A percentile compares a stretch with the other conserved stretches of the same genome.
These are phyloP conservation scores for Irpex sp. DNA, from an alignment of 1,284 basidiomycete species.

Conservation along the genomic window DNA sequence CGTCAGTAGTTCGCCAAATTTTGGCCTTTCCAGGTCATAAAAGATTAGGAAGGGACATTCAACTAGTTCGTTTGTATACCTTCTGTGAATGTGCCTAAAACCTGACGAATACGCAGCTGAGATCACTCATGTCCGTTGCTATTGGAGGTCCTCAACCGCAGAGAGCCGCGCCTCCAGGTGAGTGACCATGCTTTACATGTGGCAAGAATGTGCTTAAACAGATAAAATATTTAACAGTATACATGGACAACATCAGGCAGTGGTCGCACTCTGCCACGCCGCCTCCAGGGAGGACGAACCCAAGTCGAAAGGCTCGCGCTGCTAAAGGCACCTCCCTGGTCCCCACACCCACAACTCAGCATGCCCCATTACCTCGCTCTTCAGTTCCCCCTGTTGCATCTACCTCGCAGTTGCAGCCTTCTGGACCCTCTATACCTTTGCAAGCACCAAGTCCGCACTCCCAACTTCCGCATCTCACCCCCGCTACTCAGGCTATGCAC, in stretches of 20 bases:
- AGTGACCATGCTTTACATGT: neutral
- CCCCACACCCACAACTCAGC: constrained; percentile 25
- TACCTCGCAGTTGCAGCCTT: neutral
- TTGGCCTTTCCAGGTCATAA: no score
- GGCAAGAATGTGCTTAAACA: neutral
- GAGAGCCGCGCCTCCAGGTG: neutral
- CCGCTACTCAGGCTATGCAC: constrained; percentile 68
- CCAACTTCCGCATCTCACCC: constrained; percentile 43
- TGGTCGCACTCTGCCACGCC: constrained; percentile 54
- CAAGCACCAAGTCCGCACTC: constrained; percentile 8
- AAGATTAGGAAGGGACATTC: no score
- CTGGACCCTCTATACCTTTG: constrained; percentile 10
- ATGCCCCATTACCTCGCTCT: neutral
- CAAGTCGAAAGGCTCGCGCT: constrained; percentile 30
- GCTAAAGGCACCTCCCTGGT: constrained; percentile 33
- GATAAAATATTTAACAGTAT: constrained; percentile 33
- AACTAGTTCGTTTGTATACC: no score
- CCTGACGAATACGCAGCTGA: neutral
- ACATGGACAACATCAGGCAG: constrained; percentile 60
- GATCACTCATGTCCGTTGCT: neutral
- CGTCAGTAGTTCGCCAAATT: no score
- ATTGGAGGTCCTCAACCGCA: neutral
- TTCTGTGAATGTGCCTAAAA: no score
- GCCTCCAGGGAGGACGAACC: constrained; percentile 34
- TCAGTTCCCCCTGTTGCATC: constrained; percentile 3